These are phyloP conservation scores for Chrysoporthe austroafricana DNA, from an alignment of 2,329 filamentous ascomycete genomes.

Conservation along the genomic window DNA sequence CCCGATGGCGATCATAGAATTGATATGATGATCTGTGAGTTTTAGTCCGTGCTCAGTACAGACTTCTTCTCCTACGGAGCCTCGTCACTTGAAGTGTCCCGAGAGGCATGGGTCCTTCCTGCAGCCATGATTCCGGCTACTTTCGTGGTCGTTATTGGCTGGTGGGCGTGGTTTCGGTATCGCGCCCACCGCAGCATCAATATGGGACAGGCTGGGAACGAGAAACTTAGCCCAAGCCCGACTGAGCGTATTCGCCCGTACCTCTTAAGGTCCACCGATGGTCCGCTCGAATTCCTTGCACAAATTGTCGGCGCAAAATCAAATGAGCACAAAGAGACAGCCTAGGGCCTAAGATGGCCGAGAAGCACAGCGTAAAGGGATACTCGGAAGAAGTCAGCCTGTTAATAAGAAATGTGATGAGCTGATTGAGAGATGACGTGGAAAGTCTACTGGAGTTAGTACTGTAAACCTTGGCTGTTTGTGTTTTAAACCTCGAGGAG, in stretches of 20 bases:
- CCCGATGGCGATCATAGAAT: neutral
- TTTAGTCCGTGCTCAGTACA: neutral
- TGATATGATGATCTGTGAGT: neutral
- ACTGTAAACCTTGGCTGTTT: too few species aligned
- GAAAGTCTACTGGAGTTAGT: too few species aligned
- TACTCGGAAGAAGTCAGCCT: too few species aligned
- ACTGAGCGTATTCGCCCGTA: neutral
- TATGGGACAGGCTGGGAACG: neutral
- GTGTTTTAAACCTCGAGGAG: too few species aligned
- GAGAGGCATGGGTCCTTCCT: neutral
- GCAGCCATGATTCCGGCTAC: constrained; percentile 4
- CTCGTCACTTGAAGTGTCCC: neutral
- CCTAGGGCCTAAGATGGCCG: too few species aligned
- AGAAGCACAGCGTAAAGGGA: too few species aligned
- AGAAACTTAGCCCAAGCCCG: neutral
- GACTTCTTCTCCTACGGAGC: neutral
- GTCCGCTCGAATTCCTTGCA: too few species aligned
- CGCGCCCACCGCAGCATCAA: neutral
- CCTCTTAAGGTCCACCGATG: too few species aligned
- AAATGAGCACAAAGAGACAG: too few species aligned
- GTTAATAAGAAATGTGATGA: too few species aligned
- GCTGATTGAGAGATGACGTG: too few species aligned
- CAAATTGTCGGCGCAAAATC: too few species aligned
- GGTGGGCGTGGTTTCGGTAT: constrained; percentile 6
- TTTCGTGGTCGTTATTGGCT: neutral